Conservation (phyloP, 805 yeast genomes). For the Cyberlindnera japonica region DNA sequence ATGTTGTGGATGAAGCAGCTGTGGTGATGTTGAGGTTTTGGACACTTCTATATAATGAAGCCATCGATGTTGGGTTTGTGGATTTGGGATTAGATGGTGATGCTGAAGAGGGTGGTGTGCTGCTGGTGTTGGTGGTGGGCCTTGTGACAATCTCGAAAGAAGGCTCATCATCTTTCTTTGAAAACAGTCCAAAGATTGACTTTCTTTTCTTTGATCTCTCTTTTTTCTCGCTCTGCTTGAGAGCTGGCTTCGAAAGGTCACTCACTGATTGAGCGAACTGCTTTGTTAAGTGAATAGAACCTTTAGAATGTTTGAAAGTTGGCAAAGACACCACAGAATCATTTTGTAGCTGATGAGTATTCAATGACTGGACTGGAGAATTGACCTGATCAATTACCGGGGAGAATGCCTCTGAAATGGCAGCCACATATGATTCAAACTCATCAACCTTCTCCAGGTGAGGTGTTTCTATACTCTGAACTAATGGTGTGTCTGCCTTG, state of each 20-base stretch:
- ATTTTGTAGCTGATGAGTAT: slow-evolving; percentile 7
- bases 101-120: not conserved
- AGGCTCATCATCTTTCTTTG: slow-evolving; percentile 19
- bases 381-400: slow-evolving; percentile 1
- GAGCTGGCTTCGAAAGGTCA: slow-evolving; percentile 5
- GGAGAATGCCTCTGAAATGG: slow-evolving; percentile 8
- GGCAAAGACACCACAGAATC: slow-evolving; percentile 18
- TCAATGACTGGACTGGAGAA: slow-evolving; percentile 8
- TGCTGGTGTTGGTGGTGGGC: slow-evolving; percentile 6
- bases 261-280: slow-evolving; percentile 10
- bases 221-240: slow-evolving; percentile 6
- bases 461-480: slow-evolving; percentile 9
- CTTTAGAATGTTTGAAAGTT: slow-evolving; percentile 10
- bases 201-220: slow-evolving; percentile 20
- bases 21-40: slow-evolving; percentile 2
- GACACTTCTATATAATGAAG: slow-evolving; percentile 12
- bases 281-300: slow-evolving; percentile 9
- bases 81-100: not conserved
- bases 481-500: slow-evolving; percentile 3
- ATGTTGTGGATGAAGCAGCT: not conserved
- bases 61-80: slow-evolving; percentile 9
- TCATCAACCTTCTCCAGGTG: slow-evolving; percentile 8
- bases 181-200: slow-evolving; percentile 25
- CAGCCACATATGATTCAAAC: slow-evolving; percentile 1
- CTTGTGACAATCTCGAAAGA: slow-evolving; percentile 26